Evolutionary conservation across 176 grass and related monocot species (phyloP), one percentile per base, ranked within the genome.

Genomic region (Carex cristatella): DNA sequence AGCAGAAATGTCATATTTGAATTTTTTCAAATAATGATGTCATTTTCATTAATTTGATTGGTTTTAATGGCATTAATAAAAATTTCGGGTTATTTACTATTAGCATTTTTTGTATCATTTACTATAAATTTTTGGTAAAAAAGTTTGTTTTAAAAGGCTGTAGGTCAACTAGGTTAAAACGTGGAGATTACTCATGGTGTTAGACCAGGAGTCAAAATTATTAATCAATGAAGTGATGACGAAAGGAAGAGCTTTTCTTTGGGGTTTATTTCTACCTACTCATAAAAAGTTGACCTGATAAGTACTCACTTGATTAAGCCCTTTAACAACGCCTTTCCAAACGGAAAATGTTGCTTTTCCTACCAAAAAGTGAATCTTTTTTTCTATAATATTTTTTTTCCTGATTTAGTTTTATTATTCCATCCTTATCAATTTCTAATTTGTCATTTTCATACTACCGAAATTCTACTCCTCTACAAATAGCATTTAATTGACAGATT

Each of bases 291-390:
- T 78, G 74, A 78, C 74, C 74, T 56, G 51, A 78, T 55, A 78
- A 78, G 11, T 77, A 55, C 48, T 78, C 10, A 31, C 13, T 78
- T 58, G 74, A 78, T 57, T 55, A 78, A 56, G 11, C 74, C 49
- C 13, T 78, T 57, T 51, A 78, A 78, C 74, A 32, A 78, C 70
- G 44, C 70, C 70, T 73, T 72, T 73, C 69, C 69, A 51, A 73
- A 49, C 23, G 49, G 3, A 55, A 77, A 77, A 55, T 76, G 44
- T 76, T 76, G 72, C 72, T 48, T 77, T 32, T 77, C 73, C 46
- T 77, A 77, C 73, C 73, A 31, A 76, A 77, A 77, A 77, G 73
- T 77, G 11, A 32, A 55, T 44, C 9, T 70, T 69, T 40, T 15
- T 15, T 30, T 54, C 12, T 49, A 28, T 54, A 2, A 46, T 75